Evolutionary conservation across 495 filamentous ascomycete species (phyloP).

Genomic region (Penicillium goetzii): DNA sequence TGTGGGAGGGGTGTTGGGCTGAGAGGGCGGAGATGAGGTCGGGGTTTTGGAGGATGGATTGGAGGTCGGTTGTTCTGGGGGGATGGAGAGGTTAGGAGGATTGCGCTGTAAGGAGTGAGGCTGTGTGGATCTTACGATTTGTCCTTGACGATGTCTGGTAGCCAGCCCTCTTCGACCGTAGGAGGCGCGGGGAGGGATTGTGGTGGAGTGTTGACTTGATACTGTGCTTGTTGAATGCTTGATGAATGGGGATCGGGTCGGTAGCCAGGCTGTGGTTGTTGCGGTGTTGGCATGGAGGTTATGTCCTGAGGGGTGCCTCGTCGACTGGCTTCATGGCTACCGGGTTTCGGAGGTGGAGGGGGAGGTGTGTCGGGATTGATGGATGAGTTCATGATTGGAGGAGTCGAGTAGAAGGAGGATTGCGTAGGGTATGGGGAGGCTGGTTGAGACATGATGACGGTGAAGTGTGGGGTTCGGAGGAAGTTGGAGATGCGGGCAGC

Average conservation of each 20-base stretch:
- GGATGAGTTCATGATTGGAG: slow-evolving; percentile 35
- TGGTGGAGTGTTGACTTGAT: slow-evolving; percentile 16
- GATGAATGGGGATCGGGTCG: slow-evolving; percentile 27
- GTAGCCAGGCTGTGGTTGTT: slow-evolving; percentile 35
- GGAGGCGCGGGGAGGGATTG: slow-evolving; percentile 40
- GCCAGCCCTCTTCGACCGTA: slow-evolving; percentile 58
- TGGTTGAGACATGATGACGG: slow-evolving; percentile 35
- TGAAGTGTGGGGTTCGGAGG: slow-evolving; percentile 19
- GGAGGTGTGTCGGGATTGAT: slow-evolving; percentile 62
- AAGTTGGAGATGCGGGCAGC: slow-evolving; percentile 22
- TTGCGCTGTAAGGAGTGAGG: neutral
- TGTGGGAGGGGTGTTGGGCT: slow-evolving; percentile 64
- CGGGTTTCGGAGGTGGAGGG: slow-evolving; percentile 73
- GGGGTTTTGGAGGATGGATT: slow-evolving; percentile 64
- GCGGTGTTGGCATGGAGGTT: slow-evolving; percentile 36
- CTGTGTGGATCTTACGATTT: slow-evolving; percentile 62
- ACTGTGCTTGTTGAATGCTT: slow-evolving; percentile 25
- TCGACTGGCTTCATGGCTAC: slow-evolving; percentile 68
- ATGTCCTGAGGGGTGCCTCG: slow-evolving; percentile 60
- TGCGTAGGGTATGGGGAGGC: slow-evolving; percentile 29
- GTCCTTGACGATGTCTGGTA: slow-evolving; percentile 70
- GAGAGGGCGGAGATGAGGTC: slow-evolving; percentile 64
- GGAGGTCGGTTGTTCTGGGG: slow-evolving; percentile 59
- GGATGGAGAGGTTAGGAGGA: slow-evolving; percentile 15
- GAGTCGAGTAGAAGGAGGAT: slow-evolving; percentile 29